Base-by-base conservation (phyloP, 2,329 filamentous ascomycete species). In the Aspergillus arachidicola region DNA sequence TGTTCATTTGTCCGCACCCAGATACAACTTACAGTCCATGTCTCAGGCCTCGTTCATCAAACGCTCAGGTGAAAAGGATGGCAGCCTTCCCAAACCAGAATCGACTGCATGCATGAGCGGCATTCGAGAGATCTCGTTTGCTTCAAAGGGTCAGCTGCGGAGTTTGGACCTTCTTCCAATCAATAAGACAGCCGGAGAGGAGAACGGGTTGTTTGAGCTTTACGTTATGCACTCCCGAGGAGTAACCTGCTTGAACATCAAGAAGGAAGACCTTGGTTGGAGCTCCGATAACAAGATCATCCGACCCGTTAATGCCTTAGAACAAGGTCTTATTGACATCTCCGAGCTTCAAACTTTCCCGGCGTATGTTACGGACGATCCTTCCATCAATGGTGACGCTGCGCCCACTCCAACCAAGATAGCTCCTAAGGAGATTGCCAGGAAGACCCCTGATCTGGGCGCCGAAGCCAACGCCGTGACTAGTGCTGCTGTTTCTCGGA, bases 161-260 rank as follows among this genome's bases (percentile, higher is more conserved):
- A 98, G 94, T 75, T 82, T 99, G 61, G 93, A 97, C 72, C 92
- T 99, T 73, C 85, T 98, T 30, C 88, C 89, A 38, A 86, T 89
- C 60, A 86, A 87, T 65, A 83, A 83, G 64, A 71, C 77, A 59
- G 75, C 70, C 11, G 76, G 73, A 16, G 80, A 90, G 26, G 91
- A 95, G 67, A 87, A 87, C 19, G 88, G 90, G 0, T 81, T 97
- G 16, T 98, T 99, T 73, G 95, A 99, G 81, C 85, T 99, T 11
- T 99, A 99, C 76, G 91, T 93, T 36, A 96, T 97, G 90, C 94
- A 99, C 78, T 97, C 95, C 12, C 96, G 93, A 80, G 95, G 95
- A 65, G 93, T 98, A n/a, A 94, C 94, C 21, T 94, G 92, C 71
- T 77, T 98, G 59, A 89, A 89, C 67, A 88, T 99, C 76, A 94